Evolutionary conservation across 805 yeast species (phyloP), one percentile per base, ranked within the genome.

Genomic region (Middelhovenomyces tepae): DNA sequence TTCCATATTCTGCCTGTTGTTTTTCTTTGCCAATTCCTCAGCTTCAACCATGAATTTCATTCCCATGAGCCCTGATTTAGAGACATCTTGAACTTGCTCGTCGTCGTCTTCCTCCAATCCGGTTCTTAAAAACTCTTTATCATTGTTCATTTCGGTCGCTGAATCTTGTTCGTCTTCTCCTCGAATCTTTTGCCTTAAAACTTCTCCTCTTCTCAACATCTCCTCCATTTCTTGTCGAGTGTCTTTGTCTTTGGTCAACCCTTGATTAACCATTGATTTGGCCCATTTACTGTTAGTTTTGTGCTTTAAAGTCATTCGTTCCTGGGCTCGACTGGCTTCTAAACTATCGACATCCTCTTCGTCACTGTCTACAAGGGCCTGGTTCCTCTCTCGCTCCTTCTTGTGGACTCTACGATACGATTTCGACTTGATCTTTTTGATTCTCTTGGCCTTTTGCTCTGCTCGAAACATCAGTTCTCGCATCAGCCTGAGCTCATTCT

Each of bases 21-120:
- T 74, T 34, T 69, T 66, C 38, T 65, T 69, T 41, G 73, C 71
- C 44, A 77, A 69, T 36, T 75, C 77, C 40, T 79, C 94, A 1
- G 97, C 97, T 39, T 79, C 80, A 44, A 69, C 78, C 97, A 89
- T 89, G 56, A 89, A 89, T 45, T 87, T 94, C 97, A 91, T 91
- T 31, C 76, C 79, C 69, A 89, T 60, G 14, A 89, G 78, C 35
- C 97, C 96, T 13, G 15, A 16, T 15, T 20, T 20, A 14, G 29
- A 18, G 14, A 91, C 87, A 8, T 60, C 28, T 19, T 45, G 37
- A 3, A 28, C 34, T 1, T 44, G 38, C 17, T 27, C 34, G 7
- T 31, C 43, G n/a, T 31, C 44, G 4, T 29, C 39, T 10, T 32
- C 31, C 4, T 27, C 64, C 9, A 34, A 27, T 14, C 17, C 9